Conservation (phyloP, 345 rosid species). For the Syzygium oleosum region DNA sequence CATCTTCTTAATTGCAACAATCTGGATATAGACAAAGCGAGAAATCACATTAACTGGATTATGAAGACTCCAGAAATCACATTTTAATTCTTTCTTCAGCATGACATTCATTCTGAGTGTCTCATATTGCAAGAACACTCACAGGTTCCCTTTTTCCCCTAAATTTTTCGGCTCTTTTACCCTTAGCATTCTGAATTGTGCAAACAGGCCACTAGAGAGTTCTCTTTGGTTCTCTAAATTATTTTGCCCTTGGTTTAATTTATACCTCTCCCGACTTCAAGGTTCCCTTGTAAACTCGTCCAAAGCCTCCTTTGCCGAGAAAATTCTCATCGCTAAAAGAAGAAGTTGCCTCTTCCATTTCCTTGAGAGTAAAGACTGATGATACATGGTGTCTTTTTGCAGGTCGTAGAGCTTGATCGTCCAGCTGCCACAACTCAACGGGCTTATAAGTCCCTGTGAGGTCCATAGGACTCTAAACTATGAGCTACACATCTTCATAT, state of each 20-base stretch:
- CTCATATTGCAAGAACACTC: neutral
- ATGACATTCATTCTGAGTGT: neutral
- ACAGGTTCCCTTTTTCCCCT: neutral
- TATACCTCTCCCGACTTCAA: constrained; percentile 82
- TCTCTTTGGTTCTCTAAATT: neutral
- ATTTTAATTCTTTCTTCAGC: neutral
- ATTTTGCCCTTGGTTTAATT: neutral
- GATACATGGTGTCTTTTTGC: constrained; percentile 50
- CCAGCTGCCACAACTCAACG: constrained; percentile 58
- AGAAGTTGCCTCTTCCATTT: constrained; percentile 84
- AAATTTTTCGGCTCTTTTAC: neutral
- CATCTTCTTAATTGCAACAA: constrained; percentile 97
- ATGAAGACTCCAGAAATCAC: neutral
- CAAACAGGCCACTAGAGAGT: neutral
- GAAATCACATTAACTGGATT: neutral
- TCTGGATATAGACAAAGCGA: constrained; percentile 25
- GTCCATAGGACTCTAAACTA: neutral
- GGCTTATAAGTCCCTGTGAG: constrained; percentile 70
- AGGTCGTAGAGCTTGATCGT: constrained; percentile 38
- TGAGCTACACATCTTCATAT: neutral
- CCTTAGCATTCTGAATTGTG: neutral
- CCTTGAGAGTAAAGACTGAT: constrained; percentile 77
- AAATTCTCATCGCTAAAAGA: constrained; percentile 62
- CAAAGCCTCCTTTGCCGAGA: constrained; percentile 90
- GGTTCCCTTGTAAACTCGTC: constrained; percentile 75